Evolutionary conservation across 2,329 filamentous ascomycete species (phyloP), one percentile per base, ranked within the genome.

Genomic region (Phaeoacremonium minimum): DNA sequence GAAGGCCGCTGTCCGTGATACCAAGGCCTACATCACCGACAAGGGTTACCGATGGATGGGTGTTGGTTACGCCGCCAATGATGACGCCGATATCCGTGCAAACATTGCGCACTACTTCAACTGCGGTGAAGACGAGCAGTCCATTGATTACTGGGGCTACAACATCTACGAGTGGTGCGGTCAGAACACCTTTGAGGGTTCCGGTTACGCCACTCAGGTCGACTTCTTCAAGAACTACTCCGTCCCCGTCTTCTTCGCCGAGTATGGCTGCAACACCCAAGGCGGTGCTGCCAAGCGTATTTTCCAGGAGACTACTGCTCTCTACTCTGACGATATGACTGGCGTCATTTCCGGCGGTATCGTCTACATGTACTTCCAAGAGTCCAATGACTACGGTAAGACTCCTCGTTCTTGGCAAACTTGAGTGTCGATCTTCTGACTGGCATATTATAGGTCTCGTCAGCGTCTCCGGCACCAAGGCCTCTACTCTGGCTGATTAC

Each of bases 161-260:
- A 98, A 98, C 75, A 95, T 97, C 69, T 98, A 98, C 77, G 95
- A 90, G 36, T 98, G 93, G 93, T 98, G 93, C 61, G 93, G 91
- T 50, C 63, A 90, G 50, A 95, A 87, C 56, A 79, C 71, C 53
- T 93, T 85, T 69, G 56, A 71, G 22, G 57, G 73, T 41, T 96
- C 93, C 4, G 87, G 88, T 37, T 98, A 90, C 67, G 73, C 83
- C 46, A 74, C 80, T 38, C 85, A 91, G 60, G 89, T 89, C 50
- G 64, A 87, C 47, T 91, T 96, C 67, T 98, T 96, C 71, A 62
- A 72, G 41, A 79, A 83, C 58, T 98, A 93, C 75, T 87, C 87
- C 8, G 87, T 97, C 4, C 93, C 93, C 32, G 86, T 89, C 54
- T 98, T 98, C 82, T 96, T 98, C 61, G 93, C 93, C 47, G 93